phyloP scores from a whole-genome alignment of 345 rosid species.

The Acer saccharum region DNA sequence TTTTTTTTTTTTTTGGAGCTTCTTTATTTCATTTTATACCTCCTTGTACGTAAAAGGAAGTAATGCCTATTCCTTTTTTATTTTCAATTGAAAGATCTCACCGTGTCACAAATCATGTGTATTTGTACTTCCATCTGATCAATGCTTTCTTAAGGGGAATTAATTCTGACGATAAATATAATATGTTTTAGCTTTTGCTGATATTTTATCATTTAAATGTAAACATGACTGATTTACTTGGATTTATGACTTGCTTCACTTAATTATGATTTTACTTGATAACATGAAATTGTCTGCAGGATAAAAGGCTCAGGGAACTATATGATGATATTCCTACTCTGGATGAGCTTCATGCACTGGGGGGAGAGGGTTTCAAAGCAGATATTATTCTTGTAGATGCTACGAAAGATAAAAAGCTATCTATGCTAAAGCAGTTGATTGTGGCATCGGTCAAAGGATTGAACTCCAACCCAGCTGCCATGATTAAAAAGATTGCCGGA shows the following conservation, averaged over 20 bases:
- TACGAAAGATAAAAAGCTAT: slow-evolving; percentile 84
- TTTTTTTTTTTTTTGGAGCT: not conserved
- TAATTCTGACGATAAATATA: not conserved
- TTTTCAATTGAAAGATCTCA: not conserved
- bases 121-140: not conserved
- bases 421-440: slow-evolving; percentile 82
- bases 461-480: slow-evolving; percentile 83
- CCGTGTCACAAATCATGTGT: not conserved
- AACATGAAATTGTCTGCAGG: slow-evolving; percentile 44
- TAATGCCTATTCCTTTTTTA: not conserved
- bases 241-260: not conserved
- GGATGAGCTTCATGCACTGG: slow-evolving; percentile 87
- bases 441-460: slow-evolving; percentile 76
- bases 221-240: not conserved
- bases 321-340: slow-evolving; percentile 75
- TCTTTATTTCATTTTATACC: not conserved
- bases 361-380: slow-evolving; percentile 67
- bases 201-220: not conserved
- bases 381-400: slow-evolving; percentile 87
- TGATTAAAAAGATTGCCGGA: slow-evolving; percentile 92
- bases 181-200: not conserved
- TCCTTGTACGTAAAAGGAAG: not conserved
- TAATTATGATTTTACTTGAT: slow-evolving; percentile 11
- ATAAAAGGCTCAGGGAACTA: slow-evolving; percentile 74
- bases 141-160: not conserved